Evolutionary conservation across 306 rosid genomes (phyloP).

Genomic region (Trifolium pratense): DNA sequence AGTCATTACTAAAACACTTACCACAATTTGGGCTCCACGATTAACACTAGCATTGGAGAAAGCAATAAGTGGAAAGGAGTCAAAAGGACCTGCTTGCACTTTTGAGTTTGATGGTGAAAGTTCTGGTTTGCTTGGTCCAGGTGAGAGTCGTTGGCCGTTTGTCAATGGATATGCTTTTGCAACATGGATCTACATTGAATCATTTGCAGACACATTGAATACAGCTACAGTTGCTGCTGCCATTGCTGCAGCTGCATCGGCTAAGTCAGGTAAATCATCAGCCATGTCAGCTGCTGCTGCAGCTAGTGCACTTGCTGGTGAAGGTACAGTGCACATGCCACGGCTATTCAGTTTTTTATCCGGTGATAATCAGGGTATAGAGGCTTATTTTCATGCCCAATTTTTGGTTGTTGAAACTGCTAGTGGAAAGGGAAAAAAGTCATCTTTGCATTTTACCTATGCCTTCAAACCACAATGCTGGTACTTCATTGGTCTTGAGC

Average conservation of each 20-base stretch:
- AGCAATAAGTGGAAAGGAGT: constrained; percentile 92
- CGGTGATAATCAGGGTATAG: constrained; percentile 97
- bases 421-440: constrained; percentile 90
- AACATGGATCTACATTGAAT: constrained; percentile 98
- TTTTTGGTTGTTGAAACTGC: constrained; percentile 97
- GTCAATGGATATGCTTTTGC: constrained; percentile 96
- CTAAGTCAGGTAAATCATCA: constrained; percentile 95
- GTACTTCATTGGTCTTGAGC: constrained; percentile 97
- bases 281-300: constrained; percentile 99
- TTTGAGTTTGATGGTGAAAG: constrained; percentile 99
- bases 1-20: constrained; percentile 71
- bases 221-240: constrained; percentile 99
- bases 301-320: constrained; percentile 99
- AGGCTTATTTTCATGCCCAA: constrained; percentile 99
- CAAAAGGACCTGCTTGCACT: constrained; percentile 87
- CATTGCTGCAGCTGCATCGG: constrained; percentile 98
- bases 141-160: constrained; percentile 99
- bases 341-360: constrained; percentile 93
- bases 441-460: constrained; percentile 95
- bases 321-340: constrained; percentile 99
- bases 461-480: constrained; percentile 99
- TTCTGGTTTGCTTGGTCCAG: constrained; percentile 98
- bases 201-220: constrained; percentile 98
- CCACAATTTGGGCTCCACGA: constrained; percentile 78
- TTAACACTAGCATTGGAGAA: constrained; percentile 88